These are phyloP conservation scores for Symbiodinium natans DNA, from an alignment of 73 alveolate species.

Conservation along the genomic window DNA sequence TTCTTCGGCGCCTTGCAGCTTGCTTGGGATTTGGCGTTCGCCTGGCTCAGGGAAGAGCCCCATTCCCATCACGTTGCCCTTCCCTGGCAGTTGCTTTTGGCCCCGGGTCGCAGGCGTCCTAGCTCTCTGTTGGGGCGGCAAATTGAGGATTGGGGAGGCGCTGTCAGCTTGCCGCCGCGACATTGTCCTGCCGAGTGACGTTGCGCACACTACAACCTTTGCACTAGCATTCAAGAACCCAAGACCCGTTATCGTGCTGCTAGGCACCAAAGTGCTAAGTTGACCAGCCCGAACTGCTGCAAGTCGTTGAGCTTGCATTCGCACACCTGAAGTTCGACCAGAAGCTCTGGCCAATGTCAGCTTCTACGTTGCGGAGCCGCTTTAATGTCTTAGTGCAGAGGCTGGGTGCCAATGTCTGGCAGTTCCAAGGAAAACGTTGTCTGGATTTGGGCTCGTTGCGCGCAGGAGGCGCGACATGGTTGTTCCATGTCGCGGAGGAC, in stretches of 20 bases:
- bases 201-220: not conserved
- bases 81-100: not conserved
- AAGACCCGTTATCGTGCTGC: conserved; percentile 13
- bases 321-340: not conserved
- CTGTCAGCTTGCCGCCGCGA: not conserved
- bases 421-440: not conserved
- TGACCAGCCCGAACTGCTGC: not conserved
- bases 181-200: not conserved
- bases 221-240: not conserved
- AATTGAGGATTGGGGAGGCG: not conserved
- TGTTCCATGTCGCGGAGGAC: no score
- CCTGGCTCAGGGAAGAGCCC: not conserved
- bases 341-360: not conserved
- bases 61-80: not conserved
- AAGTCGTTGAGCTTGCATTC: not conserved
- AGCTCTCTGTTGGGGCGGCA: not conserved
- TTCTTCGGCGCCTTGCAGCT: not conserved
- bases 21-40: not conserved
- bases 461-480: no score
- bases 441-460: not conserved
- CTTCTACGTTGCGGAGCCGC: not conserved
- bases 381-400: not conserved
- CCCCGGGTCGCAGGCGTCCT: not conserved
- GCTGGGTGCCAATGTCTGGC: not conserved
- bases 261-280: not conserved